A percentile compares a stretch with the other conserved stretches of the same genome.
These are phyloP conservation scores for Daldinia grandis DNA, from an alignment of 495 filamentous ascomycete species.

Conservation along the genomic window DNA sequence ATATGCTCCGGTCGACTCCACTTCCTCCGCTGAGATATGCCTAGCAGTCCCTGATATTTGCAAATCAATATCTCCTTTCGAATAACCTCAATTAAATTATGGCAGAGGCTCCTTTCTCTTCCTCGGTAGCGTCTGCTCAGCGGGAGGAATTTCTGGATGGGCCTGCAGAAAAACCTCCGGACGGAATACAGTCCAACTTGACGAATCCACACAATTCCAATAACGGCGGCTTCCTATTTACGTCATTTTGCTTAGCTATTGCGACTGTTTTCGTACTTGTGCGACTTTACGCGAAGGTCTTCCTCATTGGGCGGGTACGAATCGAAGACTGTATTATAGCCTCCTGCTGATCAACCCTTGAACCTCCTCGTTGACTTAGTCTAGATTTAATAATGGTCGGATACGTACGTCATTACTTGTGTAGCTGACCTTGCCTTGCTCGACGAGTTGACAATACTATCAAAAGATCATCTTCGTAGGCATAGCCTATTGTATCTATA, in stretches of 20 bases:
- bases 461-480: background rate
- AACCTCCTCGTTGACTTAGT: background rate
- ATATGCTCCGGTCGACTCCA: background rate
- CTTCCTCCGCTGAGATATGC: background rate
- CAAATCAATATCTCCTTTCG: background rate
- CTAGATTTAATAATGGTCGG: background rate
- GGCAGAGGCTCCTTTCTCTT: background rate
- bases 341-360: background rate
- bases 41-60: background rate
- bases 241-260: slow-evolving; percentile 12
- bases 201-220: slow-evolving; percentile 35
- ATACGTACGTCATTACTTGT: background rate
- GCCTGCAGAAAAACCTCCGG: slow-evolving; percentile 30
- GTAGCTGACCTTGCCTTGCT: background rate
- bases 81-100: background rate
- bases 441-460: background rate
- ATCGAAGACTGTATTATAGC: slow-evolving; percentile 17
- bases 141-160: slow-evolving; percentile 5
- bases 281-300: slow-evolving; percentile 8
- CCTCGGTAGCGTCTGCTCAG: background rate
- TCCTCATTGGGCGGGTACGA: background rate
- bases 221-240: slow-evolving; percentile 4
- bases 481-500: background rate
- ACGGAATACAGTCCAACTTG: slow-evolving; percentile 24
- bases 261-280: slow-evolving; percentile 8